These are phyloP conservation scores for Paraphysoderma sedebokerense DNA, from an alignment of 371 early-diverging fungal genomes.

Conservation along the genomic window DNA sequence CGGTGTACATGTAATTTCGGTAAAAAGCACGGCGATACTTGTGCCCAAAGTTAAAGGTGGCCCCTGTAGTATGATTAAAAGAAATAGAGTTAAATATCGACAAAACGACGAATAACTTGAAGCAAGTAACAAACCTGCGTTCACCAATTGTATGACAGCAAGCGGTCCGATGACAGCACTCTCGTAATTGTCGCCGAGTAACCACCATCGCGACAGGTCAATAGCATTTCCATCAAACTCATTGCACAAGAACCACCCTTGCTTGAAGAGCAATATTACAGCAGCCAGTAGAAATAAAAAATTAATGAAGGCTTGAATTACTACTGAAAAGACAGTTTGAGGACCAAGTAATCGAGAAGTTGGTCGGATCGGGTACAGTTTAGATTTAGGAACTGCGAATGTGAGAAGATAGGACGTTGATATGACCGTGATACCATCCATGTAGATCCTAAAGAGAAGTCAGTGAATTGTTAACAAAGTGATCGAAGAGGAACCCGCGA, in stretches of 20 bases:
- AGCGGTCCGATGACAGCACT: conserved; percentile 37
- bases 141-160: conserved; percentile 40
- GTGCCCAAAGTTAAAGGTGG: conserved; percentile 46
- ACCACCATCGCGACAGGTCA: conserved; percentile 55
- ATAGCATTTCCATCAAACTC: conserved; percentile 42
- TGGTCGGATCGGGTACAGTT: conserved; percentile 37
- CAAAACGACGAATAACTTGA: not conserved
- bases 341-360: conserved; percentile 49
- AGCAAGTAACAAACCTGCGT: conserved; percentile 7
- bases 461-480: too few species aligned
- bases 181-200: conserved; percentile 60
- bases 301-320: conserved; percentile 49
- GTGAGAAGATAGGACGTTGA: conserved; percentile 48
- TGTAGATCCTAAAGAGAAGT: too few species aligned
- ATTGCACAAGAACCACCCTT: conserved; percentile 49
- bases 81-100: conserved; percentile 3
- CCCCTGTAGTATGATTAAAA: conserved; percentile 25
- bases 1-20: conserved; percentile 38
- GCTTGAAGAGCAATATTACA: conserved; percentile 38
- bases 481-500: too few species aligned
- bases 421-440: conserved; percentile 46
- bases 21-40: conserved; percentile 39
- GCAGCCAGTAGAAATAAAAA: conserved; percentile 31
- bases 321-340: conserved; percentile 40
- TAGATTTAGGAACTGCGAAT: conserved; percentile 33